These are phyloP conservation scores for Penicillium sp. DNA, from an alignment of 2,329 filamentous ascomycete genomes.

Conservation along the genomic window DNA sequence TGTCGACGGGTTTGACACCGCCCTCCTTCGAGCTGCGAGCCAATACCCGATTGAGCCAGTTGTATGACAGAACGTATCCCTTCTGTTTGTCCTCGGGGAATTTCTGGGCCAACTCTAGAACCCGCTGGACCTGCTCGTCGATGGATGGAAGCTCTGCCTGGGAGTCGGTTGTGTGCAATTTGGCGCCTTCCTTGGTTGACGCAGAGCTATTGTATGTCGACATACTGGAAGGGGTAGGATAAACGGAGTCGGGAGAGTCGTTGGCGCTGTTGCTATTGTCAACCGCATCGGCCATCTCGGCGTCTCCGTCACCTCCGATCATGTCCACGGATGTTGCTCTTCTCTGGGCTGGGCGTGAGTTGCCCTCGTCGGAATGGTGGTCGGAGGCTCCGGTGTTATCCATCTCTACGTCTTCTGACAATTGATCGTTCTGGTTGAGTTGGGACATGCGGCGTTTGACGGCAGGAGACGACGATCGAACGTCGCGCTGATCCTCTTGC, in stretches of 20 bases:
- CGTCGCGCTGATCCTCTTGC: slow-evolving; percentile 19
- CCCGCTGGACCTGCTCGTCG: slow-evolving; percentile 70
- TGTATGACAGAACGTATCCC: slow-evolving; percentile 72
- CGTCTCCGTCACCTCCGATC: slow-evolving; percentile 29
- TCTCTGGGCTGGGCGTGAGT: slow-evolving; percentile 22
- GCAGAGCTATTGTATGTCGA: slow-evolving; percentile 32
- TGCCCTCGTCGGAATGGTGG: slow-evolving; percentile 17
- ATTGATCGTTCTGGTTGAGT: slow-evolving; percentile 23
- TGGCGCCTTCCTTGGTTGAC: slow-evolving; percentile 24
- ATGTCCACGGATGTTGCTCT: slow-evolving; percentile 44
- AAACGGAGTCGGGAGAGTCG: slow-evolving; percentile 25
- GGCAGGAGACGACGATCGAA: slow-evolving; percentile 30
- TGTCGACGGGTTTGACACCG: slow-evolving; percentile 53
- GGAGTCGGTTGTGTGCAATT: slow-evolving; percentile 18
- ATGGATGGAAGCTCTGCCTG: slow-evolving; percentile 42
- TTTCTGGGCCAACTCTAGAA: slow-evolving; percentile 56
- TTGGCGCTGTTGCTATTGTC: slow-evolving; percentile 14
- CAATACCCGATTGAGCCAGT: slow-evolving; percentile 73
- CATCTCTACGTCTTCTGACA: slow-evolving; percentile 16
- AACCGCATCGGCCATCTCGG: slow-evolving; percentile 19
- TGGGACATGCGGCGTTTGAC: slow-evolving; percentile 34
- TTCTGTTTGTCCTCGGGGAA: slow-evolving; percentile 66
- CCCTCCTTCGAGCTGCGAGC: slow-evolving; percentile 60
- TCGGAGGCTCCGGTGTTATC: slow-evolving; percentile 13
- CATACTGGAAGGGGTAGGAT: slow-evolving; percentile 37